A percentile compares a stretch with the other conserved stretches of the same genome.
Conservation (phyloP, 2,329 filamentous ascomycete genomes). For the Ceratocystis lukuohia region DNA sequence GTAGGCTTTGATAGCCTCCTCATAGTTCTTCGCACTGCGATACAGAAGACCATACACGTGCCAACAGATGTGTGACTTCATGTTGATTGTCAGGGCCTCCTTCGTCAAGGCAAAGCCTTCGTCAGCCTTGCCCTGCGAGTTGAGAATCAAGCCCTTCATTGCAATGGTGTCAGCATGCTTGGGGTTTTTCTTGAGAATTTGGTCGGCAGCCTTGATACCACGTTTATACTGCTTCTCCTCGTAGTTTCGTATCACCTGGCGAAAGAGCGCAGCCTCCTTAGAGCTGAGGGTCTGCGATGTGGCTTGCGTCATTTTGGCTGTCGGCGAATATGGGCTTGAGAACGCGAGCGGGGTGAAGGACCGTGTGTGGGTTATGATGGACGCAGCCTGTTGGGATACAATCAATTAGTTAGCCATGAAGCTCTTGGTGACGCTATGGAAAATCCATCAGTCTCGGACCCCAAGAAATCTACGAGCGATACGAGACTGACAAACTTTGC, state of each 20-base stretch:
- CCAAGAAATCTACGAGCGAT: not conserved
- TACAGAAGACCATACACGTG: conserved; percentile 95
- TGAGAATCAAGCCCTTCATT: conserved; percentile 97
- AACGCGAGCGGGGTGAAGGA: not conserved
- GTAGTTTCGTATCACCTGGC: conserved; percentile 87
- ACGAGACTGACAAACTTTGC: conserved; percentile 2
- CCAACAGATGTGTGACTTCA: conserved; percentile 99
- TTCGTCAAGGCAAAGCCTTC: conserved; percentile 92
- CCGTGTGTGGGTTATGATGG: not conserved
- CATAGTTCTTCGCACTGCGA: conserved; percentile 89
- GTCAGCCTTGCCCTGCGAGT: conserved; percentile 78
- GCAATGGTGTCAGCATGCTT: conserved; percentile 97
- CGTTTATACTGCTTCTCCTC: conserved; percentile 96
- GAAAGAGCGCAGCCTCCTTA: conserved; percentile 90
- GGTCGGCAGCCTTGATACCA: conserved; percentile 87
- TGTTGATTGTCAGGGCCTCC: conserved; percentile 81
- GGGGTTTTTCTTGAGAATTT: conserved; percentile 87
- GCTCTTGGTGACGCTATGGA: not conserved
- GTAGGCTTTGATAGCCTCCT: conserved; percentile 98
- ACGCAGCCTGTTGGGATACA: not conserved
- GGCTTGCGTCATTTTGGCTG: conserved; percentile 50
- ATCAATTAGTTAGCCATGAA: not conserved
- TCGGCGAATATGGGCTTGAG: not conserved
- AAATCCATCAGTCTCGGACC: not conserved
- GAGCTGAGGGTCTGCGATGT: conserved; percentile 40